Percentiles rank a stretch among this genome's conserved stretches.
Evolutionary conservation across 306 rosid species (phyloP).

Genomic region (Mucuna pruriens): DNA sequence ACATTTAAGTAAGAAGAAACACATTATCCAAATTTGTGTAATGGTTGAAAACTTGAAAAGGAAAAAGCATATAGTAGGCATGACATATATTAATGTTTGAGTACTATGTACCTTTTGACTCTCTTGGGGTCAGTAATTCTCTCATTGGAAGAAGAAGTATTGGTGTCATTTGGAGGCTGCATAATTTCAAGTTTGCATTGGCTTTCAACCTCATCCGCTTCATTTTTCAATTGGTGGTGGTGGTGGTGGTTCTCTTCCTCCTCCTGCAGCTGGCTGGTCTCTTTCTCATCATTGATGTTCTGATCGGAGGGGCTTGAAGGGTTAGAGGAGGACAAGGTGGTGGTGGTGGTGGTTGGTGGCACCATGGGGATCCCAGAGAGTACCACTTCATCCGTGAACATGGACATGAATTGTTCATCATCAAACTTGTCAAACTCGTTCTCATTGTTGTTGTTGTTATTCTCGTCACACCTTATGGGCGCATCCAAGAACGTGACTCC

Average conservation of each 20-base stretch:
- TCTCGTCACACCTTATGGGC: conserved; percentile 50
- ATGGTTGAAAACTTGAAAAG: conserved; percentile 13
- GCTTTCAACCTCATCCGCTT: conserved; percentile 82
- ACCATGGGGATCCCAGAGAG: conserved; percentile 42
- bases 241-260: neutral
- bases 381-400: conserved; percentile 71
- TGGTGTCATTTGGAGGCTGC: conserved; percentile 38
- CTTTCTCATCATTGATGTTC: conserved; percentile 66
- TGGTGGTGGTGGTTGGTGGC: conserved; percentile 55
- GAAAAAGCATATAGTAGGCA: neutral
- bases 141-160: conserved; percentile 43
- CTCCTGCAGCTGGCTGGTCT: conserved; percentile 2
- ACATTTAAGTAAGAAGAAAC: neutral
- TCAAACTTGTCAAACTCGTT: conserved; percentile 79
- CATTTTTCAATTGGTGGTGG: conserved; percentile 54
- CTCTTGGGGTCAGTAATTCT: conserved; percentile 84
- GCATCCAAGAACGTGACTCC: conserved; percentile 73
- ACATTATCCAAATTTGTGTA: conserved; percentile 6
- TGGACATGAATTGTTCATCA: conserved; percentile 90
- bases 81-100: neutral
- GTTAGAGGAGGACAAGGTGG: conserved; percentile 68
- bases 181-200: conserved; percentile 55
- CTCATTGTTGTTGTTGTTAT: neutral
- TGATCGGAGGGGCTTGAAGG: conserved; percentile 86
- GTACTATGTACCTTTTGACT: conserved; percentile 71